phyloP scores from a whole-genome alignment of 306 rosid genomes.

The Lablab purpureus region DNA sequence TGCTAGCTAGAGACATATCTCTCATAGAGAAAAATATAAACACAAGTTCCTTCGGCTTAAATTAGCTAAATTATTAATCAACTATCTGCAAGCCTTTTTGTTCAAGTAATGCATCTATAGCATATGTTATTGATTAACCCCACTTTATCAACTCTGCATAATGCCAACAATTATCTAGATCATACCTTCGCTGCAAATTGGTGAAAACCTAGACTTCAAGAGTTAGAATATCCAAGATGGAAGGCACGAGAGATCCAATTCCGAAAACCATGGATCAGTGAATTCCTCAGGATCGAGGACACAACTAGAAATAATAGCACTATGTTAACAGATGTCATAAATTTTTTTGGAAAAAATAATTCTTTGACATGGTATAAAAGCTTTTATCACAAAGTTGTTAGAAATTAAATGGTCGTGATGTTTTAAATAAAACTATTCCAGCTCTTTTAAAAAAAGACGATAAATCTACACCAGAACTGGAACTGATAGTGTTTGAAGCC shows the following conservation, averaged over 20 bases:
- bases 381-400: background rate
- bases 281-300: background rate
- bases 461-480: conserved; percentile 7
- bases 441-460: conserved; percentile 12
- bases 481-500: conserved; percentile 1
- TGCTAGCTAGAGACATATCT: background rate
- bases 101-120: background rate
- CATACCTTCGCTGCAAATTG: too few species aligned
- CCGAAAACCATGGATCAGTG: background rate
- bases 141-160: too few species aligned
- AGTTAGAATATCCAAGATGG: too few species aligned
- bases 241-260: too few species aligned
- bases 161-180: too few species aligned
- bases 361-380: conserved; percentile 8
- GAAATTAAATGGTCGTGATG: background rate
- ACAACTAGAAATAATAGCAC: background rate
- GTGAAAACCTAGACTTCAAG: too few species aligned
- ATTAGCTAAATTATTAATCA: background rate
- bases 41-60: background rate
- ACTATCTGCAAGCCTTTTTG: background rate
- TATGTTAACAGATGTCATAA: background rate
- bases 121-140: too few species aligned
- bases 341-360: background rate
- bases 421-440: background rate
- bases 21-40: background rate